Percentiles rank a stretch among this genome's conserved stretches.
phyloP scores from a whole-genome alignment of 1,139 yeast species.

The Candida tetrigidarum region DNA sequence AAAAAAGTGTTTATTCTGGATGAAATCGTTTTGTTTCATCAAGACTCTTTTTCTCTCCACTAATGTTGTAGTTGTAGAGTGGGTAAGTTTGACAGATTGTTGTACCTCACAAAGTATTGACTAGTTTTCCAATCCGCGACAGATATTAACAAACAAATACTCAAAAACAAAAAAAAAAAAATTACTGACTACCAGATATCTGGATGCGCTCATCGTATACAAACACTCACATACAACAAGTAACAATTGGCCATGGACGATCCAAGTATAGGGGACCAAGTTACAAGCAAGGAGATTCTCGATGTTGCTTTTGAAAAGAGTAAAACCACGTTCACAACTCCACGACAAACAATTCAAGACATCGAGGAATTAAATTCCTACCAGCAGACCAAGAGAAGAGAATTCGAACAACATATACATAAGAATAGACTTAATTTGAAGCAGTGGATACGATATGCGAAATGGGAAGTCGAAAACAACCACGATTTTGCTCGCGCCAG shows the following conservation, averaged over 20 bases:
- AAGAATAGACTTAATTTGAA: conserved; percentile 80
- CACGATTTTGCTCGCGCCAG: conserved; percentile 77
- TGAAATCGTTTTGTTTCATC: neutral
- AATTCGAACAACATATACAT: conserved; percentile 83
- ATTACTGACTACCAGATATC: no score
- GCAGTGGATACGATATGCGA: conserved; percentile 94
- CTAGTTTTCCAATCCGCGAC: no score
- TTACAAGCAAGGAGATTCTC: conserved; percentile 44
- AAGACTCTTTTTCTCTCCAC: neutral
- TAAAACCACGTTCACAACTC: conserved; percentile 28
- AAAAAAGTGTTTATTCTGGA: neutral
- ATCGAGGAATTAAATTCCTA: conserved; percentile 77
- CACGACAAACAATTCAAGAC: conserved; percentile 66
- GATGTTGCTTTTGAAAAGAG: conserved; percentile 40
- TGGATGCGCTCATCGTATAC: no score
- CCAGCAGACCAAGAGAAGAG: conserved; percentile 78
- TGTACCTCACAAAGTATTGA: no score
- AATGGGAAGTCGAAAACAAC: conserved; percentile 78
- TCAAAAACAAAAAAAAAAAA: no score
- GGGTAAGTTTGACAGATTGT: no score
- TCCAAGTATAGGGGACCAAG: conserved; percentile 17
- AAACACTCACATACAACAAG: neutral
- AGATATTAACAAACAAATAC: no score
- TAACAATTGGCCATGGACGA: neutral
- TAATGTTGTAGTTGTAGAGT: no score